phyloP scores from a whole-genome alignment of 352 stramenopile species.

The Pythium aphanidermatum region DNA sequence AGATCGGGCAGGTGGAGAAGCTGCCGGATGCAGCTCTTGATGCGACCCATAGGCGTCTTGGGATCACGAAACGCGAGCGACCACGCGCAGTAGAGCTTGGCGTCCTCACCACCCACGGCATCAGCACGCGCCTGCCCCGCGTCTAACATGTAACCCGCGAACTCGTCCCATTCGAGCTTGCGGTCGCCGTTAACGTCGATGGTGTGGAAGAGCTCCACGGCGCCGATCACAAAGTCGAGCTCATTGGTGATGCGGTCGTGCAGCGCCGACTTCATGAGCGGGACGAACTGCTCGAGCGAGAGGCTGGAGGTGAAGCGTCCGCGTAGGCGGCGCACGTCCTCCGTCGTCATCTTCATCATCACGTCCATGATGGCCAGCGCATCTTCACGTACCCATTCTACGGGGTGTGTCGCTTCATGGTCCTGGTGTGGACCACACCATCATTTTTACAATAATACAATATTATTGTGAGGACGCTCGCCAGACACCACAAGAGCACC shows the following conservation, averaged over 20 bases:
- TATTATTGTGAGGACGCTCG: no score
- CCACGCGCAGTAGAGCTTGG: slow-evolving; percentile 36
- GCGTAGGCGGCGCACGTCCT: slow-evolving; percentile 57
- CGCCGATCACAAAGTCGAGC: slow-evolving; percentile 76
- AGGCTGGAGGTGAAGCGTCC: slow-evolving; percentile 44
- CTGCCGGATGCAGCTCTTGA: slow-evolving; percentile 46
- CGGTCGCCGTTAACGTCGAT: slow-evolving; percentile 89
- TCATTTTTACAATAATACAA: no score
- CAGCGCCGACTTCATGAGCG: slow-evolving; percentile 61
- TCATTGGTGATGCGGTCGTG: slow-evolving; percentile 42
- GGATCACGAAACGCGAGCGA: slow-evolving; percentile 27
- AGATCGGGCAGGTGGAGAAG: slow-evolving; percentile 40
- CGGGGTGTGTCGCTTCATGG: slow-evolving; percentile 14
- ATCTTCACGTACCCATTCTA: background rate
- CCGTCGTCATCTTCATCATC: slow-evolving; percentile 85
- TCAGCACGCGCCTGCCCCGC: slow-evolving; percentile 51
- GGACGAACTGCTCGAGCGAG: slow-evolving; percentile 60
- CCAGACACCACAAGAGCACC: no score
- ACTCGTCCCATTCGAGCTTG: slow-evolving; percentile 88
- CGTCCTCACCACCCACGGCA: slow-evolving; percentile 12
- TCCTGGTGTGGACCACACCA: slow-evolving; percentile 13
- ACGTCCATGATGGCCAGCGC: slow-evolving; percentile 49
- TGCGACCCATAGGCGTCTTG: slow-evolving; percentile 42
- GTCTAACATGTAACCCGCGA: slow-evolving; percentile 84
- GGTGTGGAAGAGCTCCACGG: slow-evolving; percentile 86